Evolutionary conservation across 75 land plant species (phyloP).

Genomic region (Cupressus sempervirens): DNA sequence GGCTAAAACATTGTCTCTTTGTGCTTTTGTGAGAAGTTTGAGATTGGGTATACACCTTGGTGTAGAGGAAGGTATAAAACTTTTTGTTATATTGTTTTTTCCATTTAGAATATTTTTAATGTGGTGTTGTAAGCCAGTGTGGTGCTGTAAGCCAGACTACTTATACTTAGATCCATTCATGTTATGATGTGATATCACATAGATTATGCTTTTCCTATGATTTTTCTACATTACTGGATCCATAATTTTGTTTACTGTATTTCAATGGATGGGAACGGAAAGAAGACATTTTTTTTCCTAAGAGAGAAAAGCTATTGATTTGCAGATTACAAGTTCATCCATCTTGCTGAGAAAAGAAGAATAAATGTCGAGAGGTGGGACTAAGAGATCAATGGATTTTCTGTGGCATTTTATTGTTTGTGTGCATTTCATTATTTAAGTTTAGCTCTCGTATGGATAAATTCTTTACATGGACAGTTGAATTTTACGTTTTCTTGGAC

Average conservation of each 20-base stretch:
- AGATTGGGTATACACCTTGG: too few relatives aligned
- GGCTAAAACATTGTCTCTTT: too few relatives aligned
- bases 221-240: not conserved
- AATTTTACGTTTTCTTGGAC: too few relatives aligned
- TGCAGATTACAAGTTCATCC: not conserved
- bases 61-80: too few relatives aligned
- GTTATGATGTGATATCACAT: not conserved
- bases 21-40: too few relatives aligned
- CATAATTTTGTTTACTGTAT: not conserved
- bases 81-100: too few relatives aligned
- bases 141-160: not conserved
- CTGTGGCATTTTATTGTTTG: not conserved
- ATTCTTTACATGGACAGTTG: constrained; percentile 59
- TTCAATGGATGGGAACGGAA: not conserved
- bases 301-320: not conserved
- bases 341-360: too few relatives aligned
- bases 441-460: constrained; percentile 48
- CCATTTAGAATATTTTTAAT: not conserved
- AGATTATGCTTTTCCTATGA: not conserved
- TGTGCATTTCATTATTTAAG: not conserved
- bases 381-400: not conserved
- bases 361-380: too few relatives aligned
- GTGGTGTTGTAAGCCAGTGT: too few relatives aligned
- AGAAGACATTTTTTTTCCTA: not conserved
- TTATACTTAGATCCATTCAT: not conserved